Evolutionary conservation across 495 filamentous ascomycete genomes (phyloP).

Genomic region (Halenospora varia): DNA sequence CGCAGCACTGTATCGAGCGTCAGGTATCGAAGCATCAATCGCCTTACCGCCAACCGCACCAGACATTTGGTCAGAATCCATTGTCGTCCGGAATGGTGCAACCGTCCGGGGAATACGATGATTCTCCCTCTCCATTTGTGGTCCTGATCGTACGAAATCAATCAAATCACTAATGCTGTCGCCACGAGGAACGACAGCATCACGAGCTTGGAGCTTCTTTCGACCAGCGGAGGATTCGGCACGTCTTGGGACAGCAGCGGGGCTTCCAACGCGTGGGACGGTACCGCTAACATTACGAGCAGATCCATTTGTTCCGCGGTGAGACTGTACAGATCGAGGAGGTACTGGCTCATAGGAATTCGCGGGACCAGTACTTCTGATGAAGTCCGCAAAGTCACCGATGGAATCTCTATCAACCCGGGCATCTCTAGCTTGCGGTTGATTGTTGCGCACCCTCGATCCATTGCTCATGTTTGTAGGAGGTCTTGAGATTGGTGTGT

Average conservation of each 20-base stretch:
- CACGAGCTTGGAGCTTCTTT: constrained; percentile 63
- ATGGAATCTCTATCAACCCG: constrained; percentile 59
- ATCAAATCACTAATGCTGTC: constrained; percentile 80
- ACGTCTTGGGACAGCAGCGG: constrained; percentile 5
- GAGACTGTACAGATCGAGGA: constrained; percentile 5
- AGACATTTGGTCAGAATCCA: constrained; percentile 76
- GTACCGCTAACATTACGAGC: constrained; percentile 19
- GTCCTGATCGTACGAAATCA: constrained; percentile 87
- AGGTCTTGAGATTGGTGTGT: constrained; percentile 27
- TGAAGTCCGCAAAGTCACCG: constrained; percentile 79
- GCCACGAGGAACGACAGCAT: constrained; percentile 54
- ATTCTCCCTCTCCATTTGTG: constrained; percentile 46
- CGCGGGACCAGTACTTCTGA: constrained; percentile 65
- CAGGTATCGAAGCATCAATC: constrained; percentile 42
- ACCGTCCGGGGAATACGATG: constrained; percentile 78
- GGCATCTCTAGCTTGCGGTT: constrained; percentile 61
- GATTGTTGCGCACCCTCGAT: constrained; percentile 27
- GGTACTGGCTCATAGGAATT: constrained; percentile 18
- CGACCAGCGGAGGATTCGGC: constrained; percentile 26
- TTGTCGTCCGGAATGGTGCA: constrained; percentile 78
- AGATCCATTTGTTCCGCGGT: constrained; percentile 16
- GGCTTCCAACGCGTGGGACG: constrained; percentile 3
- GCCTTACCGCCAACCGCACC: constrained; percentile 46
- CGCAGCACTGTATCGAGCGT: constrained; percentile 28
- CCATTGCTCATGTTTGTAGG: constrained; percentile 19